Evolutionary conservation across 371 early-diverging fungal genomes (phyloP).

Genomic region (Zychaea mexicana): DNA sequence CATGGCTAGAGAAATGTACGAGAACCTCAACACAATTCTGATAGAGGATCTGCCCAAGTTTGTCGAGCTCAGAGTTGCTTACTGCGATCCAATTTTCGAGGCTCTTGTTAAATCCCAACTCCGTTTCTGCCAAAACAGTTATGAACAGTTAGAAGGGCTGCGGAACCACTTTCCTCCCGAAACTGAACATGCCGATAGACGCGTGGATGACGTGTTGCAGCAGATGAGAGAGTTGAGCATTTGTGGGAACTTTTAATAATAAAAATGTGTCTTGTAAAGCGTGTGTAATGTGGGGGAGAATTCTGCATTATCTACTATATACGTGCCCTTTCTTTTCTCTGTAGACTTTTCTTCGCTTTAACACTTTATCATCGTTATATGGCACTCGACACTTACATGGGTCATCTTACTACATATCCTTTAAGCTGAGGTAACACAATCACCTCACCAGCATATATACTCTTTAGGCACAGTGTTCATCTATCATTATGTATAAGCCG

Average conservation of each 20-base stretch:
- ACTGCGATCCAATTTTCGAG: conserved; percentile 90
- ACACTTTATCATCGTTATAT: no score
- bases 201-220: conserved; percentile 77
- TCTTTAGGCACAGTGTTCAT: no score
- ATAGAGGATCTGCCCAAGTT: conserved; percentile 88
- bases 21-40: conserved; percentile 78
- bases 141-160: conserved; percentile 64
- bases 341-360: no score
- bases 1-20: conserved; percentile 78
- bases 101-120: conserved; percentile 90
- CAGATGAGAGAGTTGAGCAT: conserved; percentile 91
- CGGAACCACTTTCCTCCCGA: conserved; percentile 57
- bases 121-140: conserved; percentile 79
- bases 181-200: conserved; percentile 61
- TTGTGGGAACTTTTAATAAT: conserved; percentile 66
- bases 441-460: no score
- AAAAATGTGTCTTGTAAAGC: no score
- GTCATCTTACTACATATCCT: no score
- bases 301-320: no score
- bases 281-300: no score
- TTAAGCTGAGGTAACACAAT: no score
- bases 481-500: no score
- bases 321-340: no score
- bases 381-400: no score
- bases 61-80: conserved; percentile 84